Percentiles rank a stretch among this genome's conserved stretches.
phyloP scores from a whole-genome alignment of 148 eudicot genomes.

The Camellia japonica region DNA sequence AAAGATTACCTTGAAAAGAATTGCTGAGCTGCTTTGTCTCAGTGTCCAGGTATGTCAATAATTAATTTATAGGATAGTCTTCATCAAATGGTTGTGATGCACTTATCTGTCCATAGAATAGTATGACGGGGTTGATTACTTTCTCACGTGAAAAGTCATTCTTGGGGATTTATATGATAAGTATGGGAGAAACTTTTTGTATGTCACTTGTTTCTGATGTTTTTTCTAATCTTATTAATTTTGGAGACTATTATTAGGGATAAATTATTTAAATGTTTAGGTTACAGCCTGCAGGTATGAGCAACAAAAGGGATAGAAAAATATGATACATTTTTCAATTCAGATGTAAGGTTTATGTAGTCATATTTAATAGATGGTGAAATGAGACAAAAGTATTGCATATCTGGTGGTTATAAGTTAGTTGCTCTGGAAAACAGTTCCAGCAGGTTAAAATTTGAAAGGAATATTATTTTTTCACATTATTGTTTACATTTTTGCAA shows the following conservation, averaged over 20 bases:
- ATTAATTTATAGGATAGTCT: background rate
- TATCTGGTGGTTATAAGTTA: background rate
- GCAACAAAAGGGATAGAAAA: background rate
- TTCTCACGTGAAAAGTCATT: background rate
- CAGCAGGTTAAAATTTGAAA: background rate
- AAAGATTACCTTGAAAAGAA: conserved; percentile 73
- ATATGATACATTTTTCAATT: background rate
- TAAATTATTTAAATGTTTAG: background rate
- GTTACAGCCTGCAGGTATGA: background rate
- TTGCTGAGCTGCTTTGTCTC: conserved; percentile 79
- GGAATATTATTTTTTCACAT: background rate
- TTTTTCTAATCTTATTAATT: no score
- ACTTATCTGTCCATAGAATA: background rate
- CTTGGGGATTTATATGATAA: background rate
- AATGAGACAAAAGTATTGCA: background rate
- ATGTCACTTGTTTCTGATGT: background rate
- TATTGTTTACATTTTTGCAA: background rate
- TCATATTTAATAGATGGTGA: background rate
- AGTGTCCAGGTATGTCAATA: conserved; percentile 53
- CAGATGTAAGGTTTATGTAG: background rate
- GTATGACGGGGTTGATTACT: background rate
- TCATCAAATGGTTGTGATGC: background rate
- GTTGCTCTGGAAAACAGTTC: background rate
- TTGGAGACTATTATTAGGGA: no score
- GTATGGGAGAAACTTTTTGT: no score